Evolutionary conservation across 768 basidiomycete genomes (phyloP), one percentile per base, ranked within the genome.

Genomic region (Rubroboletus satanas): DNA sequence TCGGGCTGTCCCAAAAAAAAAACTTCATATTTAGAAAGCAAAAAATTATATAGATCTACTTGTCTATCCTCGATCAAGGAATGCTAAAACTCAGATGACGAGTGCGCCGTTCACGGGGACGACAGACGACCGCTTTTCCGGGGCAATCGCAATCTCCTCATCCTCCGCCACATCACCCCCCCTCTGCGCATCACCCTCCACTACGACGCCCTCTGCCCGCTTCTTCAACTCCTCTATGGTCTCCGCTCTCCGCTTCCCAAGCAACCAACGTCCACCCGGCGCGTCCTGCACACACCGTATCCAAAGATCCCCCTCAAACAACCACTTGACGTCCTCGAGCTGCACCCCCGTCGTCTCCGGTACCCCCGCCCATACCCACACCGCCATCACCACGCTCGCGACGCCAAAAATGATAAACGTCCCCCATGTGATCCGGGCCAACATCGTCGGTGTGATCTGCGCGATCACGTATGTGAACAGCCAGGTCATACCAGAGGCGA

Each of bases 301-400:
- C 52, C 69, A 61, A 17, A 66, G 44, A 4, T 64, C 62, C 32
- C 59, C 56, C 49, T 73, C 71, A 35, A 77, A 76, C 21, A 77
- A 35, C 53, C 60, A 69, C 29, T 56, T 59, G 41, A 76, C 63
- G 35, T 76, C 73, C 65, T 76, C 75, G 29, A 76, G 66, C 35
- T 72, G 67, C 23, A 73, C 66, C 12, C 73, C 71, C 17, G 62
- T 73, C 45, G 76, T 77, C 62, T 77, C 76, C 0, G 76, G 76
- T 7, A 77, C 64, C 47, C 70, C 68, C n/a, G 60, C 56, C 64
- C 72, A 71, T 37, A 64, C 68, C 71, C 65, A 77, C 15, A 47
- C 55, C 42, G 64, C 64, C 66, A 75, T 71, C 52, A 61, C 43
- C 2, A 71, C 29, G 17, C 66, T 65, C 38, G 62, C 65, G 26